phyloP scores from a whole-genome alignment of 257 asterid genomes.

The Jasminum sambac region DNA sequence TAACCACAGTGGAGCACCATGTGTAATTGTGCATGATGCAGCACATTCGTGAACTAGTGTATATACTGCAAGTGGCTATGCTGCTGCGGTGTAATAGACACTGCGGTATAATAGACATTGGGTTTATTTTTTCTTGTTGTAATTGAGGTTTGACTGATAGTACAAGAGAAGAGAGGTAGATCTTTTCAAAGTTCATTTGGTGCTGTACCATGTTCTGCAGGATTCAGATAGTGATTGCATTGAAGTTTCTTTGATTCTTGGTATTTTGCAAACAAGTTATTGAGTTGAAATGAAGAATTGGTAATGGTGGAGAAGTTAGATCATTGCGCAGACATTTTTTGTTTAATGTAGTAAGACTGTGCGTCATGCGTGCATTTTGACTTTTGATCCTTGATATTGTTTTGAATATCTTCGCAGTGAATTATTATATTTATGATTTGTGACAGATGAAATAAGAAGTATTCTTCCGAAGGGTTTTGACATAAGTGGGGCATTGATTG shows the following conservation, averaged over 20 bases:
- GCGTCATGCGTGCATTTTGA: not conserved
- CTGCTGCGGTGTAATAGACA: not conserved
- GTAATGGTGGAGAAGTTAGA: not conserved
- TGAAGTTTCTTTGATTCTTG: not conserved
- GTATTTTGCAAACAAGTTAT: not conserved
- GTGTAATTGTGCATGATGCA: too few species aligned
- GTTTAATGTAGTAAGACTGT: not conserved
- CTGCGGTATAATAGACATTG: not conserved
- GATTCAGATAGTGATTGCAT: not conserved
- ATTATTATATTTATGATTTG: not conserved
- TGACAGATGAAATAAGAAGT: slow-evolving; percentile 69
- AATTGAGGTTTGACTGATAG: not conserved
- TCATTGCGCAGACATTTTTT: not conserved
- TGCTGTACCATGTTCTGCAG: not conserved
- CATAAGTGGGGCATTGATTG: slow-evolving; percentile 73
- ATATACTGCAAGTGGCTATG: not conserved
- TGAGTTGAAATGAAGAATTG: not conserved
- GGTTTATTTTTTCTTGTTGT: not conserved
- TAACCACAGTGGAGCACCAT: too few species aligned
- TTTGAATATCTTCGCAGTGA: not conserved
- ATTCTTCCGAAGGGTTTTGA: slow-evolving; percentile 80
- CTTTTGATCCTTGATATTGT: not conserved
- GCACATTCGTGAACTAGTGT: not conserved
- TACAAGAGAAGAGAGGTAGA: not conserved
- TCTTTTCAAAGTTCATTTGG: not conserved